These are phyloP conservation scores for Macrophomina tecta DNA, from an alignment of 2,329 filamentous ascomycete genomes.

Conservation along the genomic window DNA sequence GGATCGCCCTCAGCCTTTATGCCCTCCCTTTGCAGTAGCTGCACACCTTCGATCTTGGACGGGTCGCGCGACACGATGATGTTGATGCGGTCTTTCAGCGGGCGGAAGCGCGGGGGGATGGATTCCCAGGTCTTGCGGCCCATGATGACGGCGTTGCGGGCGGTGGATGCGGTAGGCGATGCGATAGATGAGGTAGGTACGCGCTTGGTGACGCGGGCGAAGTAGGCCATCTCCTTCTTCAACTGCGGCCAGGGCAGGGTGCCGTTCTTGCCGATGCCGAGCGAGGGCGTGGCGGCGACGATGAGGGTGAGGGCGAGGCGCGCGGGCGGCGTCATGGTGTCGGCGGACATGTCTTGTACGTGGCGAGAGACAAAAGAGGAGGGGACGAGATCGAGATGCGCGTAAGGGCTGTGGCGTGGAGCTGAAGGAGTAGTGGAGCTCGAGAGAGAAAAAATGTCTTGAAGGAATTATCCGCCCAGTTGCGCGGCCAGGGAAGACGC, in stretches of 20 bases:
- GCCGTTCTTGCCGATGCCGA: slow-evolving; percentile 85
- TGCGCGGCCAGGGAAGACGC: slow-evolving; percentile 18
- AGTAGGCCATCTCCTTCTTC: slow-evolving; percentile 92
- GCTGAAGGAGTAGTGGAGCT: neutral
- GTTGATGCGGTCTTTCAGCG: slow-evolving; percentile 80
- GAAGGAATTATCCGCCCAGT: too few relatives aligned
- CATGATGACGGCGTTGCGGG: slow-evolving; percentile 80
- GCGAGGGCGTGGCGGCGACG: slow-evolving; percentile 86
- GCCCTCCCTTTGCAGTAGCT: neutral
- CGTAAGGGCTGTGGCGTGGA: too few relatives aligned
- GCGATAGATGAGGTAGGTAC: slow-evolving; percentile 37
- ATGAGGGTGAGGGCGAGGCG: slow-evolving; percentile 78
- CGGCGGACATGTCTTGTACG: neutral
- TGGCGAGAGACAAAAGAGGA: too few relatives aligned
- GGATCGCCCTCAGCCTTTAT: neutral
- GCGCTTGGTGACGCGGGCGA: slow-evolving; percentile 84
- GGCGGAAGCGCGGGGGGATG: slow-evolving; percentile 79
- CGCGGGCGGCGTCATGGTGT: neutral
- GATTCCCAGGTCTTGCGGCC: slow-evolving; percentile 96
- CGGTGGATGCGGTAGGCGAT: slow-evolving; percentile 38
- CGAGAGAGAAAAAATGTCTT: neutral
- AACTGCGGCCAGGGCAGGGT: slow-evolving; percentile 88
- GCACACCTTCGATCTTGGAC: neutral
- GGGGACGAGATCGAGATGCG: too few relatives aligned
- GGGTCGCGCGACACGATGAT: slow-evolving; percentile 71